A percentile compares a stretch with the other conserved stretches of the same genome.
Conservation (phyloP, 1,139 yeast genomes). For the Saccharomyces pastorianus region DNA sequence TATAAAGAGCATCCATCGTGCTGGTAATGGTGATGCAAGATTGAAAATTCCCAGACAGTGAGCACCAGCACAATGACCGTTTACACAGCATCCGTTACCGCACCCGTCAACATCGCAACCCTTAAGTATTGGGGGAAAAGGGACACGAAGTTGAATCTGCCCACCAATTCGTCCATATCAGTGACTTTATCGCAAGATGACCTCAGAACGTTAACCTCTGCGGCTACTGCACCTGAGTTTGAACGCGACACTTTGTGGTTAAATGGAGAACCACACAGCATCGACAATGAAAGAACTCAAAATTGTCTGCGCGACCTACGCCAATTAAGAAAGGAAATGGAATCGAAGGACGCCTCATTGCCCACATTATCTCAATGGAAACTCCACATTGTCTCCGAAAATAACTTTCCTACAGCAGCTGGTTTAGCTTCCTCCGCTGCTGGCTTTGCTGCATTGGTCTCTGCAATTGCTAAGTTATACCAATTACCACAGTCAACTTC, state of each 20-base stretch:
- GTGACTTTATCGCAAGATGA: conserved; percentile 89
- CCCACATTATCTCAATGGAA: conserved; percentile 58
- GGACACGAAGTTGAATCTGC: conserved; percentile 76
- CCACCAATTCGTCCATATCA: conserved; percentile 91
- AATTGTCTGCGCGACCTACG: conserved; percentile 77
- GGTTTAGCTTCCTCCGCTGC: conserved; percentile 98
- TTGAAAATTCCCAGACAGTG: neutral
- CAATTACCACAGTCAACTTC: conserved; percentile 72
- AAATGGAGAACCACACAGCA: conserved; percentile 66
- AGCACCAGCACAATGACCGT: conserved; percentile 12
- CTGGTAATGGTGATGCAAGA: neutral
- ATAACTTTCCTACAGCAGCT: conserved; percentile 98
- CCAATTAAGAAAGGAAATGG: conserved; percentile 50
- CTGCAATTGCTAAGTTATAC: conserved; percentile 75
- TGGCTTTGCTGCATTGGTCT: conserved; percentile 92
- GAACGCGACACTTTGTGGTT: conserved; percentile 67
- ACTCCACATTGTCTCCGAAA: conserved; percentile 81
- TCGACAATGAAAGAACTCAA: conserved; percentile 61
- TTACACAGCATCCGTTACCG: conserved; percentile 78
- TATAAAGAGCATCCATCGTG: neutral
- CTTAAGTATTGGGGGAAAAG: conserved; percentile 98
- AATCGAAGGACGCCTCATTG: conserved; percentile 40
- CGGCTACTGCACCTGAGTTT: conserved; percentile 55
- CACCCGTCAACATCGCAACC: conserved; percentile 97
- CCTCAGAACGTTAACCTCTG: conserved; percentile 84